Percentiles rank a stretch among this genome's conserved stretches.
phyloP scores from a whole-genome alignment of 1,284 basidiomycete genomes.

The Microbotryum intermedium region DNA sequence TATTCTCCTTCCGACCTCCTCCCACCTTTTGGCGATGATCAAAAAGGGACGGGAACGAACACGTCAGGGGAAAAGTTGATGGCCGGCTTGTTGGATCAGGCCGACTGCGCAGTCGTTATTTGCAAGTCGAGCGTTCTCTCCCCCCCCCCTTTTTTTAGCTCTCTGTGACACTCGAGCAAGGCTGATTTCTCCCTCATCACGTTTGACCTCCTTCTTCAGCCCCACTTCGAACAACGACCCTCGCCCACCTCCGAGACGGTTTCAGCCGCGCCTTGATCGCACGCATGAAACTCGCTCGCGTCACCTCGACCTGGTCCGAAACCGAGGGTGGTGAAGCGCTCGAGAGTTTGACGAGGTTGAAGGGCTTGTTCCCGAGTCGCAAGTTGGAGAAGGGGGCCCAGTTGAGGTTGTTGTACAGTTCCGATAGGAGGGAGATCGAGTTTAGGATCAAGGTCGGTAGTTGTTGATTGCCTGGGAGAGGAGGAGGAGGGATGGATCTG shows the following conservation, averaged over 20 bases:
- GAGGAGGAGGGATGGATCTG: too few relatives aligned
- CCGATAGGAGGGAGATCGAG: neutral
- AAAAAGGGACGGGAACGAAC: neutral
- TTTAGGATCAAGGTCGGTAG: constrained; percentile 14
- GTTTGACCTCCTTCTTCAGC: constrained; percentile 46
- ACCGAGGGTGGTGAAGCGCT: neutral
- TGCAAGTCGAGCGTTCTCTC: neutral
- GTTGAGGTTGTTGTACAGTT: constrained; percentile 14
- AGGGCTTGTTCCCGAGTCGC: constrained; percentile 18
- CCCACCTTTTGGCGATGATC: neutral
- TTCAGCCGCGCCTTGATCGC: constrained; percentile 66
- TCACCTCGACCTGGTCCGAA: neutral
- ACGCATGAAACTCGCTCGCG: constrained; percentile 50
- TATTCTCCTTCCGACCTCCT: constrained; percentile 14
- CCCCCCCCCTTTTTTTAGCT: neutral
- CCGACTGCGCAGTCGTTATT: constrained; percentile 24
- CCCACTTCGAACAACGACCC: constrained; percentile 69
- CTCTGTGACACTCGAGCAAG: neutral
- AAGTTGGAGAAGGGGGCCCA: constrained; percentile 15
- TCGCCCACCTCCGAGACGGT: constrained; percentile 72
- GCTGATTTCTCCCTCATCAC: neutral
- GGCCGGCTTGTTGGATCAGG: constrained; percentile 16
- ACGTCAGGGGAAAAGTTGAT: constrained; percentile 17
- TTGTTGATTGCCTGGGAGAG: neutral
- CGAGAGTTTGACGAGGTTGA: constrained; percentile 1